Evolutionary conservation across 2,329 filamentous ascomycete genomes (phyloP).

Genomic region (Neophaeococcomyces mojaviensis): DNA sequence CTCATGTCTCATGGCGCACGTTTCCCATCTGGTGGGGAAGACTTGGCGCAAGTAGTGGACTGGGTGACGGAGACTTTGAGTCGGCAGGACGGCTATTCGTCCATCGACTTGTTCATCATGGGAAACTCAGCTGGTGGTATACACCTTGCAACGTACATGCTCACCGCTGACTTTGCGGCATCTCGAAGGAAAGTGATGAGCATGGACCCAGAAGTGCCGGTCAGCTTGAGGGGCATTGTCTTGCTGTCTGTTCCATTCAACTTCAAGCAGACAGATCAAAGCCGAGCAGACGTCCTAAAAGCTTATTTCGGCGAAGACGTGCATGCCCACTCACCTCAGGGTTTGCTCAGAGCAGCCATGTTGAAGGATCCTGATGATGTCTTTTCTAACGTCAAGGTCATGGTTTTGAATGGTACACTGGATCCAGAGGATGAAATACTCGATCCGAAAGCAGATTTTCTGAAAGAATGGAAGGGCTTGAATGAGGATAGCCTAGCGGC

Average conservation of each 20-base stretch:
- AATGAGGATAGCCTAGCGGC: neutral
- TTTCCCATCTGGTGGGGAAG: conserved; percentile 37
- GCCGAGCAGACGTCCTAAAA: conserved; percentile 26
- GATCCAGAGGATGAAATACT: conserved; percentile 17
- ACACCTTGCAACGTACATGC: conserved; percentile 32
- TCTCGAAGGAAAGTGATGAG: conserved; percentile 2
- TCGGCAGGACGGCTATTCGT: conserved; percentile 22
- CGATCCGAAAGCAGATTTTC: conserved; percentile 12
- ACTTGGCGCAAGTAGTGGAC: conserved; percentile 30
- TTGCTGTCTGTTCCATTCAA: conserved; percentile 11
- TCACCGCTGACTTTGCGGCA: conserved; percentile 17
- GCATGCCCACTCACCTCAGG: conserved; percentile 3
- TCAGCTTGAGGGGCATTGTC: conserved; percentile 1
- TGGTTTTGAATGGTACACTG: conserved; percentile 10
- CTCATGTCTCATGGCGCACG: conserved; percentile 33
- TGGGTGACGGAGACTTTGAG: conserved; percentile 26
- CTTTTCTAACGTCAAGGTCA: conserved; percentile 5
- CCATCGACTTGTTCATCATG: conserved; percentile 31
- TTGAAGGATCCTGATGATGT: conserved; percentile 1
- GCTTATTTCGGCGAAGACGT: conserved; percentile 12
- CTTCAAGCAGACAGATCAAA: conserved; percentile 1
- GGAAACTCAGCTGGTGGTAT: conserved; percentile 37
- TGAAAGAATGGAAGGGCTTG: conserved; percentile 7
- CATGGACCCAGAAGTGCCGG: neutral
- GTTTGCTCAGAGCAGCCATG: conserved; percentile 11